Percentiles rank a stretch among this genome's conserved stretches.
Evolutionary conservation across 805 yeast species (phyloP).

Genomic region (Kazachstania africana): DNA sequence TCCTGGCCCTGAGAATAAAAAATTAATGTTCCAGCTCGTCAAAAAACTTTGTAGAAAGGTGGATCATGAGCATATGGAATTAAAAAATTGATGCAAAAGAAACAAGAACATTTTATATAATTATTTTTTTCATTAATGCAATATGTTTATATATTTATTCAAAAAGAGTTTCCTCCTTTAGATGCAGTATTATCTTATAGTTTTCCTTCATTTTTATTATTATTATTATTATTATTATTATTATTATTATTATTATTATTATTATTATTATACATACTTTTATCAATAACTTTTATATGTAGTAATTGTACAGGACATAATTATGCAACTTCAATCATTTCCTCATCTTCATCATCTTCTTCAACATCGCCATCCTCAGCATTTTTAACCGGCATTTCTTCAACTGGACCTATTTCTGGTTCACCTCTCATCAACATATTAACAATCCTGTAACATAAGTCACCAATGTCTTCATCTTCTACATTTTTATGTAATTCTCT

Average conservation of each 20-base stretch:
- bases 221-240: too few relatives aligned
- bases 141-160: neutral
- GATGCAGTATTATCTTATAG: too few relatives aligned
- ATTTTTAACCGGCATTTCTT: conserved; percentile 35
- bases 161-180: neutral
- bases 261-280: too few relatives aligned
- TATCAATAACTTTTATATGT: too few relatives aligned
- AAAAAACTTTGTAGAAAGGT: conserved; percentile 23
- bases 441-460: conserved; percentile 72
- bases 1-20: conserved; percentile 23
- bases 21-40: conserved; percentile 21
- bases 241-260: too few relatives aligned
- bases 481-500: conserved; percentile 70
- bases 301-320: too few relatives aligned
- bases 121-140: neutral
- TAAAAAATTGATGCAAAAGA: conserved; percentile 7
- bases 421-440: conserved; percentile 92
- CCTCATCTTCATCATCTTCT: conserved; percentile 15
- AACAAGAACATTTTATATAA: neutral
- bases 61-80: conserved; percentile 22
- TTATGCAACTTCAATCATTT: conserved; percentile 28
- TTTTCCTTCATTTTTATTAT: too few relatives aligned
- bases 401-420: conserved; percentile 33
- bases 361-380: conserved; percentile 29
- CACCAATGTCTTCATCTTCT: conserved; percentile 40